A percentile compares a stretch with the other conserved stretches of the same genome.
Conservation (phyloP, 805 yeast species). For the Hanseniaspora singularis region DNA sequence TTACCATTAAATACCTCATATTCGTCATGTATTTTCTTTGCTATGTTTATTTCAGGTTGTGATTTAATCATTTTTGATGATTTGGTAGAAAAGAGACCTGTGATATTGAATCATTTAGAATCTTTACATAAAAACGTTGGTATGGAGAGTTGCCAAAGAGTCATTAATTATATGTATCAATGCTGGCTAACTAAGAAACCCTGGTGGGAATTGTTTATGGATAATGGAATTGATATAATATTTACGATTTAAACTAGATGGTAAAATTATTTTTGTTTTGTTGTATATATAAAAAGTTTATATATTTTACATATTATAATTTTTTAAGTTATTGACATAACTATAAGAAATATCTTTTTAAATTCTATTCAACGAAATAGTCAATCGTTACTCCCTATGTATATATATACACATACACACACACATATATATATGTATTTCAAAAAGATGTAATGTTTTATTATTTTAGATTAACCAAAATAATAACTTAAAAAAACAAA, state of each 20-base stretch:
- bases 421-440: too few relatives aligned
- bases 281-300: too few relatives aligned
- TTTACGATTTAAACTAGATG: constrained; percentile 1
- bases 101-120: constrained; percentile 5
- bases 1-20: constrained; percentile 6
- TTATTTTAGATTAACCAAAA: too few relatives aligned
- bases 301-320: too few relatives aligned
- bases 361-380: too few relatives aligned
- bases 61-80: constrained; percentile 8
- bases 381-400: too few relatives aligned
- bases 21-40: constrained; percentile 13
- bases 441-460: too few relatives aligned
- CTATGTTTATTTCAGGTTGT: constrained; percentile 13
- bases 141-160: constrained; percentile 10
- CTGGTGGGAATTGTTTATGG: constrained; percentile 12
- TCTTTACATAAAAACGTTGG: constrained; percentile 10
- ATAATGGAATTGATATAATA: constrained; percentile 8
- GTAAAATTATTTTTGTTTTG: background rate
- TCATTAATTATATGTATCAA: constrained; percentile 8
- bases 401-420: too few relatives aligned
- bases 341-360: too few relatives aligned
- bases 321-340: too few relatives aligned
- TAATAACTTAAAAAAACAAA: too few relatives aligned
- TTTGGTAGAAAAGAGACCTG: constrained; percentile 4
- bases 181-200: constrained; percentile 14